Base-by-base conservation (phyloP, 768 basidiomycete species). In the Phlegmacium glaucopus region DNA sequence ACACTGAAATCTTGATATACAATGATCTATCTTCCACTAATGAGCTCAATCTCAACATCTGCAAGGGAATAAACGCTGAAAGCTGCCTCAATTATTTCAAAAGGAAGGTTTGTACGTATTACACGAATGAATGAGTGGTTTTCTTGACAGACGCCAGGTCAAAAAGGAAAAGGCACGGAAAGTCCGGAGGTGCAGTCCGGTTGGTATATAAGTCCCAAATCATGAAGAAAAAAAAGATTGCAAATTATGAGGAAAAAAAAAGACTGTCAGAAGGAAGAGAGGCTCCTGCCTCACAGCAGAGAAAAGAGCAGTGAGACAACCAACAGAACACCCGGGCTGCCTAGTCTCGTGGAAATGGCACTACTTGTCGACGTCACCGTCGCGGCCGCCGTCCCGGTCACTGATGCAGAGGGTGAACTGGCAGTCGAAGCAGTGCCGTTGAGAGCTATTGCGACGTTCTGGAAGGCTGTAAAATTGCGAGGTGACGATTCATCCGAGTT, bases 401-500 rank as follows among this genome's bases (percentile, higher is more conserved):
- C 60, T 25, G 68, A 61, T 35, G 68, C 58, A n/a, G n/a, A n/a
- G n/a, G n/a, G n/a, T n/a, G n/a, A n/a, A n/a, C n/a, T n/a, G n/a
- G n/a, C n/a, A n/a, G n/a, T n/a, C n/a, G n/a, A n/a, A n/a, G n/a
- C n/a, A 5, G 79, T 77, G 44, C 79, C 79, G 57, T 83, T 82
- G 49, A 80, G 61, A 44, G 70, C 59, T 64, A 71, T 68, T 15
- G 83, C 82, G 39, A 82, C 70, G 36, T 64, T 61, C 65, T 79
- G 69, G 75, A 80, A 84, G 2, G 80, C 80, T 35, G 66, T 56
- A 63, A 80, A 82, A 66, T 72, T 79, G 53, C 74, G 74, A 9
- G 62, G 52, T 5, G 74, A 75, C 47, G 50, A 58, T 48, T 82
- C 74, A 46, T 74, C 75, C 39, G 78, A 63, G 71, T 86, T 86